Base-by-base conservation (phyloP, 345 rosid genomes). In the Rhizophora mangle region DNA sequence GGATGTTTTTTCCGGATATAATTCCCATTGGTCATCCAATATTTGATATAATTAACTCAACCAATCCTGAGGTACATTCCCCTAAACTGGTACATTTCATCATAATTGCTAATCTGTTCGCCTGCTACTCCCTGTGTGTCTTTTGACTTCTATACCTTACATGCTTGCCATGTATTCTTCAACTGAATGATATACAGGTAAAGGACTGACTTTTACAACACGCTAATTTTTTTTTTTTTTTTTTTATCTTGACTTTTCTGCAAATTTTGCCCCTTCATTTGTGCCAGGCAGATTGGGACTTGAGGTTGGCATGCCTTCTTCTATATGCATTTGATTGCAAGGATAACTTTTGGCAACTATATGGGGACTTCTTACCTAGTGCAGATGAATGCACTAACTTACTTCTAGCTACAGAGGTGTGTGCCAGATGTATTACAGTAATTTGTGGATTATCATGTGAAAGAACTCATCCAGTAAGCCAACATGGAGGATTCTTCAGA, bases 1-100 rank as follows among this genome's bases (percentile, higher is more conserved):
- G 96, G 98, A 91, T 91, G 98, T 94, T 94, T 82, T 94, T 94
- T 78, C 98, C 98, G 1, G 96, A 94, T 76, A 80, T 85, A 74
- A 82, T 94, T 10, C 98, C 97, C 1, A 61, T 94, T 20, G 97
- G 97, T 71, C 98, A 94, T 84, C 97, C 96, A 6, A 93, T 93
- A 74, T 94, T 94, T 70, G 97, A 89, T 80, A 87, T 91, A 60
- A 88, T 89, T 61, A 91, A 94, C 81, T 84, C 98, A 5, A 94
- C 97, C 31, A 63, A 91, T 78, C 88, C 97, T 49, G 95, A 89
- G 97, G 98, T 91, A 80, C 57, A 26, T 39, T 71, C 58, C 57
- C 53, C 46, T 6, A 22, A 10, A 39, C 54, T 67, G 51, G 18
- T 9, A 22, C 8, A 43, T 52, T 73, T 24, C 11, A 8, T 32